These are phyloP conservation scores for Pseudogymnoascus sp. DNA, from an alignment of 2,329 filamentous ascomycete species.

Conservation along the genomic window DNA sequence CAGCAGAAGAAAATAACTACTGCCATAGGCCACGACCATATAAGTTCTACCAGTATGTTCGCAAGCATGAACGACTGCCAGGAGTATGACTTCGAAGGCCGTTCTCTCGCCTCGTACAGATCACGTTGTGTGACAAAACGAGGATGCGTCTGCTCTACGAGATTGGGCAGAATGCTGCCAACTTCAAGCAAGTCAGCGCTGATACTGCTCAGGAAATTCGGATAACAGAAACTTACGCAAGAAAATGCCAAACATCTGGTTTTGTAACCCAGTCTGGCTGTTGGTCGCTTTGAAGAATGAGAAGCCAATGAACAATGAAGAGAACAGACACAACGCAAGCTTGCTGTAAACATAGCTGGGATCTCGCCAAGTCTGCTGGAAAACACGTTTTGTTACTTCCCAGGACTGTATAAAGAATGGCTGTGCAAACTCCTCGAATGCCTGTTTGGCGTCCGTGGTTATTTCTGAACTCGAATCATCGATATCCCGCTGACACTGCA, in stretches of 20 bases:
- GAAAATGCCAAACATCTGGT: constrained; percentile 68
- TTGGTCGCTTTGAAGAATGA: constrained; percentile 60
- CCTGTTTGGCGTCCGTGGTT: constrained; percentile 15
- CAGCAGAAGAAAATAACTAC: constrained; percentile 69
- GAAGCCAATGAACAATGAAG: constrained; percentile 54
- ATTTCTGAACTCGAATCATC: constrained; percentile 27
- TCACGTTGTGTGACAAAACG: constrained; percentile 60
- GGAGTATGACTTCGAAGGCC: constrained; percentile 24
- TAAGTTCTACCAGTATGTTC: constrained; percentile 67
- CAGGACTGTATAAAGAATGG: constrained; percentile 59
- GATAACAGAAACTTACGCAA: constrained; percentile 39
- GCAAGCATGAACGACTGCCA: constrained; percentile 14
- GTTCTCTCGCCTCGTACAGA: constrained; percentile 48
- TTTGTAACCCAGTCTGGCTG: constrained; percentile 58
- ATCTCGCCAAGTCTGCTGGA: constrained; percentile 69
- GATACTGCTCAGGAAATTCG: neutral
- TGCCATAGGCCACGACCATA: constrained; percentile 67
- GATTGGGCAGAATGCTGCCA: neutral
- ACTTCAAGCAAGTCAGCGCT: constrained; percentile 43
- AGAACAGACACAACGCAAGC: constrained; percentile 44
- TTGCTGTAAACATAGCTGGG: constrained; percentile 71
- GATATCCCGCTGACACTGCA: constrained; percentile 36
- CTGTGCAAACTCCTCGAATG: constrained; percentile 62
- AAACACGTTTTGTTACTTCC: constrained; percentile 58
- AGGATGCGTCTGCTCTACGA: constrained; percentile 54